Evolutionary conservation across 2,329 filamentous ascomycete genomes (phyloP).

Genomic region (Ophiostoma pallidulum): DNA sequence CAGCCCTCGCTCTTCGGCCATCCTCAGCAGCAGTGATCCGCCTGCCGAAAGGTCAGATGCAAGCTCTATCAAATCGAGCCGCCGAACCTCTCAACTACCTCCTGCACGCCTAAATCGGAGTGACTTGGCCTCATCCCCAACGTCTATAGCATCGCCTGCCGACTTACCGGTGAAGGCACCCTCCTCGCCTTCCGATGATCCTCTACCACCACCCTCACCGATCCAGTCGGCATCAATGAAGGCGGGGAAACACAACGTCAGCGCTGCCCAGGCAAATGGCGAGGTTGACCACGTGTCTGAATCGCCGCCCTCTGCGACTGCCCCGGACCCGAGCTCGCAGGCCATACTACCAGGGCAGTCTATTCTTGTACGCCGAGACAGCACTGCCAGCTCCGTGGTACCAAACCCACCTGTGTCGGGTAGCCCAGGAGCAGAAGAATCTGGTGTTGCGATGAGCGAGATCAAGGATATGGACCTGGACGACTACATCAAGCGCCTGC

Average conservation of each 20-base stretch:
- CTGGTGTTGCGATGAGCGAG: slow-evolving; percentile 71
- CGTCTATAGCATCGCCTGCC: slow-evolving; percentile 31
- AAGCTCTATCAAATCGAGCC: slow-evolving; percentile 63
- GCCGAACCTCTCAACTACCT: slow-evolving; percentile 32
- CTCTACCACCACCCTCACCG: slow-evolving; percentile 71
- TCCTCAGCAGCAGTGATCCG: slow-evolving; percentile 53
- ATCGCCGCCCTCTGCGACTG: slow-evolving; percentile 63
- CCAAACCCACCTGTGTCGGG: slow-evolving; percentile 16
- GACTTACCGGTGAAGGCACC: slow-evolving; percentile 32
- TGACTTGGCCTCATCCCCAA: slow-evolving; percentile 33
- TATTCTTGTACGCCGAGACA: slow-evolving; percentile 76
- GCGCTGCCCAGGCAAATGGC: slow-evolving; percentile 71
- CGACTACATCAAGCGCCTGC: slow-evolving; percentile 88
- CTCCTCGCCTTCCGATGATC: slow-evolving; percentile 37
- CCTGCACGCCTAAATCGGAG: slow-evolving; percentile 35
- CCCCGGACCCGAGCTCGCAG: slow-evolving; percentile 39
- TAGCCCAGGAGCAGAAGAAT: slow-evolving; percentile 10
- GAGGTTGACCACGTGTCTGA: slow-evolving; percentile 95
- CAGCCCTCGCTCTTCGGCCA: slow-evolving; percentile 68
- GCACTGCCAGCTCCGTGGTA: slow-evolving; percentile 56
- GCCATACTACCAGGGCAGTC: slow-evolving; percentile 71
- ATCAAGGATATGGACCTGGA: slow-evolving; percentile 91
- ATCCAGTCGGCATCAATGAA: slow-evolving; percentile 68
- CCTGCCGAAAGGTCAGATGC: slow-evolving; percentile 58
- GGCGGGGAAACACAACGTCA: slow-evolving; percentile 66